Conservation (phyloP, 305 asterid genomes). For the Solanum aculeatissimum region DNA sequence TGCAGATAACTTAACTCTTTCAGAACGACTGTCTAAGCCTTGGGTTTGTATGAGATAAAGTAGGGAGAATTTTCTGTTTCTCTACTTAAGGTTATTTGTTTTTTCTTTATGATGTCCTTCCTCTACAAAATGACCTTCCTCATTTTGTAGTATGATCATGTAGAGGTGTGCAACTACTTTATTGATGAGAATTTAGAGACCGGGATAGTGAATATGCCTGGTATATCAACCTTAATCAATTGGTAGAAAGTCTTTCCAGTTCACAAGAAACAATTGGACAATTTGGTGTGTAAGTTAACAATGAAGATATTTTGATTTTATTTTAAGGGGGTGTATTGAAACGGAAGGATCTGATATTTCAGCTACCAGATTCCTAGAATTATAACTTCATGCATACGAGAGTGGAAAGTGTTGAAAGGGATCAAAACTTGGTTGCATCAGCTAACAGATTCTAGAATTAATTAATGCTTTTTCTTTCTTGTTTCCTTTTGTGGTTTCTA, state of each 20-base stretch:
- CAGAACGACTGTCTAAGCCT: background rate
- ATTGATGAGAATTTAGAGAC: background rate
- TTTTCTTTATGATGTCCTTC: background rate
- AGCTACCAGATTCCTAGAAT: background rate
- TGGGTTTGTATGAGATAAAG: background rate
- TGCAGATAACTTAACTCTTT: background rate
- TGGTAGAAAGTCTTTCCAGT: background rate
- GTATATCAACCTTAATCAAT: background rate
- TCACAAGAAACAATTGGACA: background rate
- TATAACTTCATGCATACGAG: background rate
- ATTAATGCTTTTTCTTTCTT: background rate
- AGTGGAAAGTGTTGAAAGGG: background rate
- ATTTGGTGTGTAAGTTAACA: background rate
- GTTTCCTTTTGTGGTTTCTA: background rate
- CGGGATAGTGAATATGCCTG: background rate
- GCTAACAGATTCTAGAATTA: background rate
- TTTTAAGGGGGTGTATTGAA: background rate
- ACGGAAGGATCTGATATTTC: background rate
- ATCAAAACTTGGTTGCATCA: background rate
- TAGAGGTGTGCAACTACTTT: background rate
- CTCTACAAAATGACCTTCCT: background rate
- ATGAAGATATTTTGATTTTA: background rate
- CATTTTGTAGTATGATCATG: background rate
- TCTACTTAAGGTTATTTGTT: background rate
- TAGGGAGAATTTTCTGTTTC: background rate